Conservation (phyloP, 192 early-diverging fungal genomes). For the Jimgerdemannia flammicorona region DNA sequence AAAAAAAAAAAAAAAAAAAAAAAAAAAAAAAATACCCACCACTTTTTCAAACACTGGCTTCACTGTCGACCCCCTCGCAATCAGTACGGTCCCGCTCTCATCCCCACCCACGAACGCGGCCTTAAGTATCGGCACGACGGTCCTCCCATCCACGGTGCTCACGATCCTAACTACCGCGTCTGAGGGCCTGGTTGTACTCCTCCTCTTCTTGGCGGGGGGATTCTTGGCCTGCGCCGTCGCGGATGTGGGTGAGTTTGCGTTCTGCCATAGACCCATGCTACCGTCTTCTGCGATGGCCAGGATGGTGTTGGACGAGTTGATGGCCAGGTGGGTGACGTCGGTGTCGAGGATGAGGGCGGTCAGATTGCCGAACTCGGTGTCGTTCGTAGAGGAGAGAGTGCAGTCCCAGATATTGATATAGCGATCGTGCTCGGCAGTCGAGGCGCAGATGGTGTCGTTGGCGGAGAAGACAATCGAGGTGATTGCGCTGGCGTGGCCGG, state of each 20-base stretch:
- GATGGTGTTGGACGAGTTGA: conserved; percentile 31
- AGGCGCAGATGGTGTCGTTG: conserved; percentile 44
- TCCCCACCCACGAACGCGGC: conserved; percentile 33
- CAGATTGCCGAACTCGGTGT: conserved; percentile 39
- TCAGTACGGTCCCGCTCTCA: conserved; percentile 28
- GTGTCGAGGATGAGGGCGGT: conserved; percentile 32
- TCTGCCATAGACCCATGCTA: conserved; percentile 46
- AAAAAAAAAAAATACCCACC: conserved; percentile 18
- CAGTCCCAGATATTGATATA: conserved; percentile 56
- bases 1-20: no score
- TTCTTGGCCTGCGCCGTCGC: conserved; percentile 15
- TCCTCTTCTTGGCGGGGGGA: conserved; percentile 39
- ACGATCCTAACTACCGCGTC: conserved; percentile 42
- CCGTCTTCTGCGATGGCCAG: conserved; percentile 53
- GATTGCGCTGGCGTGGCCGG: conserved; percentile 49
- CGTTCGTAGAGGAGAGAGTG: conserved; percentile 29
- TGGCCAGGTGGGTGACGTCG: conserved; percentile 41
- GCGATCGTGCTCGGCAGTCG: conserved; percentile 45
- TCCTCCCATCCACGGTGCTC: conserved; percentile 21
- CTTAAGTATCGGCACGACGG: conserved; percentile 39
- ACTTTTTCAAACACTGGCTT: conserved; percentile 53
- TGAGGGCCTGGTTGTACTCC: conserved; percentile 36
- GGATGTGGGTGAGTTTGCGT: conserved; percentile 28
- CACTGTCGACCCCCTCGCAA: conserved; percentile 46
- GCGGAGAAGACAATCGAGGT: conserved; percentile 43